Evolutionary conservation across 306 rosid species (phyloP), one percentile per base, ranked within the genome.

Genomic region (peach (Prunus persica)): DNA sequence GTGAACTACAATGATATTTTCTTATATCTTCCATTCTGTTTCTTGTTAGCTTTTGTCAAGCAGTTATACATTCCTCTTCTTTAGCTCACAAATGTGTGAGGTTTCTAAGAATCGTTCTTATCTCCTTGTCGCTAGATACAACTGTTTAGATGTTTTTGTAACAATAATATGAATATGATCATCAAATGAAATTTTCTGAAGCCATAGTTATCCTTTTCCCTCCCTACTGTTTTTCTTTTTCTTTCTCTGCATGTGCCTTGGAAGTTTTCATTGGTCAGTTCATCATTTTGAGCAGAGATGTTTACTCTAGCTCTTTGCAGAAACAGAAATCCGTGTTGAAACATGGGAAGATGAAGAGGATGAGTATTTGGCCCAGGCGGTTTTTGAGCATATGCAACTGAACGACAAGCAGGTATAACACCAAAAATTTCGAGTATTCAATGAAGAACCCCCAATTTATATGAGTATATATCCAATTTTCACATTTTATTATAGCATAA

Each of bases 321-420:
- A 61, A 72, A 76, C 80, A 28, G 89, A 84, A 61, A 62, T 70
- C 34, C 45, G 62, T 49, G 30, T 78, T 74, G 90, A 85, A 72
- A 81, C 86, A 25, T 93, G 96, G 93, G 93, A 93, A 83, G 96
- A 88, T 65, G 89, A 91, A 74, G 96, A 91, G 76, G 95, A 93
- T 57, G 89, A 89, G 63, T 91, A 85, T 84, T 83, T 93, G 83
- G 89, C 97, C 69, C 74, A 18, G 76, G 92, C 97, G 13, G 92
- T 91, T 81, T 87, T 74, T 50, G 90, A 93, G 63, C 92, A 91
- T 50, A 91, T 91, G 98, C 86, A 86, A 78, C 86, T 93, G 41
- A 89, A 83, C 9, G 84, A 69, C 62, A 93, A 88, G 73, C 78
- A 85, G 90, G 98, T 93, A 82, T 54, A 46, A 71, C 24, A 61